Base-by-base conservation (phyloP, 768 basidiomycete genomes). In the Phaffia australis region DNA sequence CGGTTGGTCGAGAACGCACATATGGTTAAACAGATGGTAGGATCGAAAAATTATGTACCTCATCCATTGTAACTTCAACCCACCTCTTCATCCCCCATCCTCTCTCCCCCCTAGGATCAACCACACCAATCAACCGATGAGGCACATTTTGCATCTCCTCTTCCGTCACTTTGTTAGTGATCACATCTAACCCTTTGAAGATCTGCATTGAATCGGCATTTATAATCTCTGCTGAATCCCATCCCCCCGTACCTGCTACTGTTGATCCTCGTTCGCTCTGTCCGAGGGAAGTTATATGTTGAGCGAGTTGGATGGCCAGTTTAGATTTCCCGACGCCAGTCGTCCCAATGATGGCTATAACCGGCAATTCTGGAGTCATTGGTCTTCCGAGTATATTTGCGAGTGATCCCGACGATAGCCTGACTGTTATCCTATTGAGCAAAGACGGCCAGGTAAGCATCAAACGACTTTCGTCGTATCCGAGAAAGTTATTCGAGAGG, bases 201-300 rank as follows among this genome's bases (percentile, higher is more conserved):
- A 91, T 85, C 76, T 99, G 95, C 94, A 99, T 97, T 16, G 94
- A 84, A 77, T 99, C 95, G 14, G 93, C 89, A 74, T 97, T 98
- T 74, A 99, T 85, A 71, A 98, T 81, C 73, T 84, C 83, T 9
- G 60, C 73, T 16, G 66, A 25, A 14, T 47, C 50, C 66, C 66
- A 67, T n/a, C n/a, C 27, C 52, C 52, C n/a, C 11, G 58, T 8
- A 48, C 19, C 25, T 42, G 58, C 18, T 6, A 5, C 19, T 11
- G 58, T 8, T 29, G 57, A 42, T 32, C 32, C 23, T n/a, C 52
- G 52, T 54, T 77, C 75, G 32, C 70, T 71, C 51, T 72, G 64
- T 29, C 60, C n/a, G 46, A 70, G 15, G 23, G 16, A 42, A 23
- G 49, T 21, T 49, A 69, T 63, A 56, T 67, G 61, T 27, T 69